phyloP scores from a whole-genome alignment of 192 early-diverging fungal genomes.

The Backusella macrospora region DNA sequence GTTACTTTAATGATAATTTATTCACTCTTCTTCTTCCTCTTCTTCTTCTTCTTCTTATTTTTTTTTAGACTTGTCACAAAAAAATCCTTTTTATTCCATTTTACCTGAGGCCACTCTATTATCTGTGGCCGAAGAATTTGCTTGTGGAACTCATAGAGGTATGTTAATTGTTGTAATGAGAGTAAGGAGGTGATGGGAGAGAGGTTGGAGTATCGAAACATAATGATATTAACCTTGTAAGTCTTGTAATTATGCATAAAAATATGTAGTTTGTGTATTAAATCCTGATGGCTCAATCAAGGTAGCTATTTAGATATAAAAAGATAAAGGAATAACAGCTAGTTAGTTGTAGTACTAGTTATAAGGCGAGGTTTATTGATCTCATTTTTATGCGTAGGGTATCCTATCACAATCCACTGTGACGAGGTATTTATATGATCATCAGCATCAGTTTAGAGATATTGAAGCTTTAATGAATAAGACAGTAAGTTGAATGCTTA shows the following conservation, averaged over 20 bases:
- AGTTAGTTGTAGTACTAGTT: slow-evolving; percentile 60
- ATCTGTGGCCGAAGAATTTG: slow-evolving; percentile 76
- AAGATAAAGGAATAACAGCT: not conserved
- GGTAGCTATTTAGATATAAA: slow-evolving; percentile 6
- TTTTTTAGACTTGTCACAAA: slow-evolving; percentile 68
- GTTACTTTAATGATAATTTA: slow-evolving; percentile 36
- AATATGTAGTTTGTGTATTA: slow-evolving; percentile 68
- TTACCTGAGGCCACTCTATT: slow-evolving; percentile 72
- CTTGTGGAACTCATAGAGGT: slow-evolving; percentile 76
- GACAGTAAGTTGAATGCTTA: slow-evolving; percentile 39
- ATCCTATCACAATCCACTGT: slow-evolving; percentile 80
- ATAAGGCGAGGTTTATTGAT: slow-evolving; percentile 66
- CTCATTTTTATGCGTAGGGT: slow-evolving; percentile 45
- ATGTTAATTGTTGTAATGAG: slow-evolving; percentile 1
- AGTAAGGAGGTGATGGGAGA: not conserved
- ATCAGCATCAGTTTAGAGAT: slow-evolving; percentile 51
- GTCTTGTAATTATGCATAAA: no score
- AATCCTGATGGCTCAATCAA: slow-evolving; percentile 62
- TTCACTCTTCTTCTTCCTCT: slow-evolving; percentile 21
- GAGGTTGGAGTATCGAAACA: not conserved
- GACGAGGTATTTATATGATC: slow-evolving; percentile 67
- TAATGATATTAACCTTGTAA: not conserved
- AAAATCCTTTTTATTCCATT: slow-evolving; percentile 85
- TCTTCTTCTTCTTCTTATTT: slow-evolving; percentile 7
- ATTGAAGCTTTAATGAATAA: slow-evolving; percentile 48